These are phyloP conservation scores for Ilyonectria destructans DNA, from an alignment of 2,329 filamentous ascomycete genomes.

Conservation along the genomic window DNA sequence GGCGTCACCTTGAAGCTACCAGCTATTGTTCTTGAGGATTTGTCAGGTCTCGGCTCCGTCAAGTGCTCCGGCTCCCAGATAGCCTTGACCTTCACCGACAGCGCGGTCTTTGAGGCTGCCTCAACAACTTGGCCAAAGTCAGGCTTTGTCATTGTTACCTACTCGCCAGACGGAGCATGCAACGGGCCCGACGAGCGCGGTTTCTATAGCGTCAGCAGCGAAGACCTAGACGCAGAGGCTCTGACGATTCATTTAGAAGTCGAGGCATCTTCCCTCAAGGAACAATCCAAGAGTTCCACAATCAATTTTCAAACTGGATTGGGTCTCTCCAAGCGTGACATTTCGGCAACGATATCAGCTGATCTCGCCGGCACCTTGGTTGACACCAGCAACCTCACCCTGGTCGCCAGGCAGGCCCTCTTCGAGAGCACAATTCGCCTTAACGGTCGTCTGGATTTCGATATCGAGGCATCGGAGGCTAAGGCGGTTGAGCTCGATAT, in stretches of 20 bases:
- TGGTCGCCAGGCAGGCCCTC: not conserved
- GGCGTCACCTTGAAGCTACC: not conserved
- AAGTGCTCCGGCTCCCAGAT: constrained; percentile 7
- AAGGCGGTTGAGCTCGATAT: not conserved
- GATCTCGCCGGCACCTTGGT: not conserved
- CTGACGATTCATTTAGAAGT: too few relatives aligned
- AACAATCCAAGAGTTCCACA: too few relatives aligned
- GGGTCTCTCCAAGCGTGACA: too few relatives aligned
- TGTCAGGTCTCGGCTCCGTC: constrained; percentile 5
- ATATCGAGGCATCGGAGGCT: constrained; percentile 1
- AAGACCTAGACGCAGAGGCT: too few relatives aligned
- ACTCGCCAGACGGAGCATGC: not conserved
- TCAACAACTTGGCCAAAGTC: not conserved
- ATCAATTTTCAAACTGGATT: too few relatives aligned
- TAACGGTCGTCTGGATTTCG: constrained; percentile 4
- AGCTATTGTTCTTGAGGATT: constrained; percentile 8
- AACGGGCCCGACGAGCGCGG: constrained; percentile 10
- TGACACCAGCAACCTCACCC: constrained; percentile 6
- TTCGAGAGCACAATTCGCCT: constrained; percentile 9
- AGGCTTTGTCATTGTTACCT: constrained; percentile 12
- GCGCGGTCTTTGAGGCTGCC: too few relatives aligned
- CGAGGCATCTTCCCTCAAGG: too few relatives aligned
- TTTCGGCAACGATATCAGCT: too few relatives aligned
- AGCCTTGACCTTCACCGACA: too few relatives aligned
- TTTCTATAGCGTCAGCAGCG: constrained; percentile 5